A percentile compares a stretch with the other conserved stretches of the same genome.
Conservation (phyloP, 371 early-diverging fungal genomes). For the Ecytonucleospora hepatopenaei region DNA sequence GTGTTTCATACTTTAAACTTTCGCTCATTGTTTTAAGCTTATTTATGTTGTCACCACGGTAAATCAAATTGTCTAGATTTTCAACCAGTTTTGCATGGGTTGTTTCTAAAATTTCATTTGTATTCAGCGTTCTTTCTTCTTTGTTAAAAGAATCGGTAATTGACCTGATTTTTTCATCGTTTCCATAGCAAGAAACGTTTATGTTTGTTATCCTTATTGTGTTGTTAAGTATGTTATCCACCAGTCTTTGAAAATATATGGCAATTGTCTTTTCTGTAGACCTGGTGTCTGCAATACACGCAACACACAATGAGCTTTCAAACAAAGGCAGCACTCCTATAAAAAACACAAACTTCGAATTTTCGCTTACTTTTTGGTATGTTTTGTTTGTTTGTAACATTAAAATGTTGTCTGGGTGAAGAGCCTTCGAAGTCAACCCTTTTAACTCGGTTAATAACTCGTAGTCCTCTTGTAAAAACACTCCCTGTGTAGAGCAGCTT, state of each 20-base stretch:
- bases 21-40: constrained; percentile 29
- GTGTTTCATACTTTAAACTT: constrained; percentile 26
- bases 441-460: constrained; percentile 34
- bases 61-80: constrained; percentile 37
- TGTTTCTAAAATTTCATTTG: constrained; percentile 23
- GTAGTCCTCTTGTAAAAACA: constrained; percentile 8
- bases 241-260: constrained; percentile 20
- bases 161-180: constrained; percentile 25
- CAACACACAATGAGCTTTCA: neutral
- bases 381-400: neutral
- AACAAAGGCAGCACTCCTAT: neutral
- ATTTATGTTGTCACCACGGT: constrained; percentile 42
- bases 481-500: constrained; percentile 24
- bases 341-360: neutral
- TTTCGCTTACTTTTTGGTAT: neutral
- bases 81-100: constrained; percentile 34
- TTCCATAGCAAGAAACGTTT: constrained; percentile 22
- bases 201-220: neutral
- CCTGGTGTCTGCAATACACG: neutral
- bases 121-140: constrained; percentile 12
- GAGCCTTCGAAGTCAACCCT: constrained; percentile 1
- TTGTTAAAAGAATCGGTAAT: constrained; percentile 35
- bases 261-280: constrained; percentile 5
- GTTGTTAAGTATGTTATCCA: neutral
- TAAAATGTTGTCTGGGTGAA: neutral